Base-by-base conservation (phyloP, 225 moss, liverwort and hornwort species). In the Bryum argenteum region DNA sequence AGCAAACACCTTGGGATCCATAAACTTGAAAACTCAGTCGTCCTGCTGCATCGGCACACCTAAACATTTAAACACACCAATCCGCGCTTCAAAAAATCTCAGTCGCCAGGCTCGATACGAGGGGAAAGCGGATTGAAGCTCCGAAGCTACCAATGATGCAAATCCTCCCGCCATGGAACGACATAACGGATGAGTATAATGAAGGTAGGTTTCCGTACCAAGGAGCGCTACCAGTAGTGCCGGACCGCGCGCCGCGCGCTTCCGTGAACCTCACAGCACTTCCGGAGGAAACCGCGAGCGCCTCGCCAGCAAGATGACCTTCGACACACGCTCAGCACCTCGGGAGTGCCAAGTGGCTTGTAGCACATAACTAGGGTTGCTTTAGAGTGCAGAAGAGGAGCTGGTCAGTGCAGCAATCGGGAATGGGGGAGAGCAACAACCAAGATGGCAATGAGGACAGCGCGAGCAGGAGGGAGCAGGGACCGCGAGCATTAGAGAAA, bases 321-420 rank as follows among this genome's bases (percentile, higher is more conserved):
- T 62, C 54, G 73, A 65, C 41, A 13, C 38, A 57, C 54, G 55
- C 63, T 26, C 58, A 63, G 63, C 19, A 47, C 67, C 18, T 26
- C 67, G 61, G 43, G 67, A 22, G 57, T 43, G 59, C 33, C 58
- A 39, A 18, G 66, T 42, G 57, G 19, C 63, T 24, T 38, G 12
- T 38, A 21, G 62, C 77, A 74, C 73, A 80, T 57, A 51, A 71
- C 80, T 77, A 77, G 80, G 83, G 44, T 48, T 15, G 7, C 16
- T 48, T 48, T 15, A 14, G 11, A 48, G 15, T 15, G 48, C 17
- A 48, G 15, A 45, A 45, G 45, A 17, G 15, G 17, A 48, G 48
- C 48, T 33, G 17, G 16, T 48, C 13, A 44, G 44, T 44, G 44
- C 12, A 1, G 44, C 44, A 1, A n/a, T 48, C 16, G 15, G 6